Conservation (phyloP, 371 early-diverging fungal species). For the Basidiobolus meristosporus region DNA sequence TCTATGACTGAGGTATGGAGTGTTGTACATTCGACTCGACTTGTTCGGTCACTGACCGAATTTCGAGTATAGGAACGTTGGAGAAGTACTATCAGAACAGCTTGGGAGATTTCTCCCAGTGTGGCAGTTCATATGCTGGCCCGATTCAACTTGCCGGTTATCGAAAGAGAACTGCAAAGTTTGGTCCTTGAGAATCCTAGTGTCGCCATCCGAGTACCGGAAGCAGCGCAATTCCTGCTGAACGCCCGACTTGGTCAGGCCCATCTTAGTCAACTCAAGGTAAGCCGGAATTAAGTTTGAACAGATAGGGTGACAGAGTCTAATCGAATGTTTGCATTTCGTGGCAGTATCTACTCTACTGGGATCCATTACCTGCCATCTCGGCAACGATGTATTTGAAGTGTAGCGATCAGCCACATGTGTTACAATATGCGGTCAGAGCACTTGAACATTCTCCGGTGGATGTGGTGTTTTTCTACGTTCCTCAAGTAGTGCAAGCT, state of each 20-base stretch:
- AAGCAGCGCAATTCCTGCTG: conserved; percentile 48
- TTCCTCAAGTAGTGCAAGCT: conserved; percentile 98
- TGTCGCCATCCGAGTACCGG: conserved; percentile 48
- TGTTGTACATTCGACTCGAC: no score
- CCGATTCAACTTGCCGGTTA: conserved; percentile 47
- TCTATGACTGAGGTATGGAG: conserved; percentile 25
- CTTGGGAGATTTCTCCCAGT: conserved; percentile 62
- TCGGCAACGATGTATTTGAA: conserved; percentile 62
- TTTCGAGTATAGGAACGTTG: conserved; percentile 33
- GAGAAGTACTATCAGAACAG: conserved; percentile 49
- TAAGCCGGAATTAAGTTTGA: no score
- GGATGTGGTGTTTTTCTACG: conserved; percentile 90
- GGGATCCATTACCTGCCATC: conserved; percentile 86
- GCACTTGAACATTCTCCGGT: conserved; percentile 75
- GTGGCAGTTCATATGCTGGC: conserved; percentile 57
- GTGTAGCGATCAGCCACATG: conserved; percentile 55
- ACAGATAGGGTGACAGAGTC: no score
- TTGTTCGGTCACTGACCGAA: conserved; percentile 1
- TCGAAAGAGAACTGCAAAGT: conserved; percentile 43
- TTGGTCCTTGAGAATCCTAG: conserved; percentile 40
- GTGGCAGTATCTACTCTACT: conserved; percentile 73
- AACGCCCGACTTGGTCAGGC: conserved; percentile 21
- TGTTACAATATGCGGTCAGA: conserved; percentile 87
- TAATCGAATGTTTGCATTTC: no score
- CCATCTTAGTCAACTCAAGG: no score